Percentiles rank a stretch among this genome's conserved stretches.
Evolutionary conservation across 2,329 filamentous ascomycete species (phyloP).

Genomic region (Neopestalotiopsis clavispora): DNA sequence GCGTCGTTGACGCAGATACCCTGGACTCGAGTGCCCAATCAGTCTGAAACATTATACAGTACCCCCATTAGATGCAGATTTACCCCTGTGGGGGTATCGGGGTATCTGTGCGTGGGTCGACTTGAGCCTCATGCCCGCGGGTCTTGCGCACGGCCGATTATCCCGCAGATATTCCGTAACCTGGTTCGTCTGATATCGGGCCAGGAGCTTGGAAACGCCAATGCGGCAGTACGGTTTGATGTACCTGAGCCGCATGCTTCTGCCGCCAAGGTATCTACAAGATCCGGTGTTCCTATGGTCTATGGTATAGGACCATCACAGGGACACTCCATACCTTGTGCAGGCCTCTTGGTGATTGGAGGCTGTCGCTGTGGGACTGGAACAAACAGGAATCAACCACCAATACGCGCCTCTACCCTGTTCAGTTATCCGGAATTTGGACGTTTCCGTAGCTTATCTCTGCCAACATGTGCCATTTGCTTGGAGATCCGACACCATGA

Average conservation of each 20-base stretch:
- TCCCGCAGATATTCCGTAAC: background rate
- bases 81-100: slow-evolving; percentile 8
- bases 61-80: background rate
- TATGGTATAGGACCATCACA: background rate
- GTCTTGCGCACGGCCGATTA: slow-evolving; percentile 2
- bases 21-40: background rate
- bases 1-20: background rate
- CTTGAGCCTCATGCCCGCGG: slow-evolving; percentile 10
- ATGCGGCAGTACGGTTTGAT: slow-evolving; percentile 22
- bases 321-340: background rate
- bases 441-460: background rate
- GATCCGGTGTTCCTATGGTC: background rate
- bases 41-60: slow-evolving; percentile 16
- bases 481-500: slow-evolving; percentile 9
- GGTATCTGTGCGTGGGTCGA: slow-evolving; percentile 3
- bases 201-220: slow-evolving; percentile 17
- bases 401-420: background rate
- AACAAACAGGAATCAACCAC: background rate
- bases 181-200: background rate
- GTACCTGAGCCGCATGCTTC: slow-evolving; percentile 17
- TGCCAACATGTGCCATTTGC: background rate
- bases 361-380: background rate
- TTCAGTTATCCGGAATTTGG: background rate
- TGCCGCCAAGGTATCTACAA: background rate
- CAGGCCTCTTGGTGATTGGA: background rate